phyloP scores from a whole-genome alignment of 2,329 filamentous ascomycete genomes.

The Graphium sp. region DNA sequence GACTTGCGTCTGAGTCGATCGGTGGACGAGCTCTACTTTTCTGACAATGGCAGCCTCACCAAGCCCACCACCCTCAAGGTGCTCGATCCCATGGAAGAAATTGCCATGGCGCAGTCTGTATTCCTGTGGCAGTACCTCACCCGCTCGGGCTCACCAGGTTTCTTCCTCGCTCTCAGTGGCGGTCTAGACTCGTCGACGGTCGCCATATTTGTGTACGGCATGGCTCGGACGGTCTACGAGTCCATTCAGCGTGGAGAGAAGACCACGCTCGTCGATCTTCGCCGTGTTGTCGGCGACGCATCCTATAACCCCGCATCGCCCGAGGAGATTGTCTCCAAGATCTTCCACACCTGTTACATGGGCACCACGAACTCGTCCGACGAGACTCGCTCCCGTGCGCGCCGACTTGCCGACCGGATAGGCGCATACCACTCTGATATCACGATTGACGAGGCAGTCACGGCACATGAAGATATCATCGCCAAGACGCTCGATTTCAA shows the following conservation, averaged over 20 bases:
- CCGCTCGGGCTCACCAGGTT: slow-evolving; percentile 29
- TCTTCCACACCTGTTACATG: slow-evolving; percentile 32
- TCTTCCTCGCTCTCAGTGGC: slow-evolving; percentile 31
- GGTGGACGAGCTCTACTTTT: slow-evolving; percentile 10
- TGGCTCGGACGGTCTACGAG: slow-evolving; percentile 37
- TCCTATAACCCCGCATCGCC: slow-evolving; percentile 33
- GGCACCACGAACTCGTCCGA: slow-evolving; percentile 40
- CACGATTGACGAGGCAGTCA: slow-evolving; percentile 54
- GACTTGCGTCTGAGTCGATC: slow-evolving; percentile 11
- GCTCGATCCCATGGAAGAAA: slow-evolving; percentile 15
- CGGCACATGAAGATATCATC: slow-evolving; percentile 24
- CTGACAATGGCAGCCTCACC: slow-evolving; percentile 12
- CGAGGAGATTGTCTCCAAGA: slow-evolving; percentile 33
- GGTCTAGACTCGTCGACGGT: slow-evolving; percentile 12
- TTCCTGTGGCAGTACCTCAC: slow-evolving; percentile 39
- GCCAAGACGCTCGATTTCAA: slow-evolving; percentile 11
- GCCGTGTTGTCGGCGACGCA: slow-evolving; percentile 9
- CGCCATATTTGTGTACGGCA: slow-evolving; percentile 19
- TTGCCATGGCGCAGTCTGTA: slow-evolving; percentile 11
- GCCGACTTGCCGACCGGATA: slow-evolving; percentile 41
- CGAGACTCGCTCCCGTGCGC: slow-evolving; percentile 43
- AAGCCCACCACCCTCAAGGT: slow-evolving; percentile 8
- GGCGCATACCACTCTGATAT: slow-evolving; percentile 58
- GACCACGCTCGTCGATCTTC: slow-evolving; percentile 10
- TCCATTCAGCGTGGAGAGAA: slow-evolving; percentile 23